phyloP scores from a whole-genome alignment of 2,329 filamentous ascomycete genomes.

The Fusarium subtropicale region DNA sequence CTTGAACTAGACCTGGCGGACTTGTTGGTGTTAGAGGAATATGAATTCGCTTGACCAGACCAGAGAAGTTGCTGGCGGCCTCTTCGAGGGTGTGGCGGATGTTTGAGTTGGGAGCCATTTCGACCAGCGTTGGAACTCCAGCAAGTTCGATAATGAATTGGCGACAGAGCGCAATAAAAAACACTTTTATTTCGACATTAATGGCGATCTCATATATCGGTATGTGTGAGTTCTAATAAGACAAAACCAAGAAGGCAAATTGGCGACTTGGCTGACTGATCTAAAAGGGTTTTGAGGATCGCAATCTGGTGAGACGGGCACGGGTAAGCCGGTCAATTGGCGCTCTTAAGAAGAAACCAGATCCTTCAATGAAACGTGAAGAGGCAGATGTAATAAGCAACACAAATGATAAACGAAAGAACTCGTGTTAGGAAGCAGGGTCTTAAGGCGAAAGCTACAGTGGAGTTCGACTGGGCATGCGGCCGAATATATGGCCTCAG shows the following conservation, averaged over 20 bases:
- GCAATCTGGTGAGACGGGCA: constrained; percentile 8
- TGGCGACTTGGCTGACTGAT: constrained; percentile 18
- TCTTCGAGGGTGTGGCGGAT: constrained; percentile 51
- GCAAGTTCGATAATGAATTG: constrained; percentile 20
- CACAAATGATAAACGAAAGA: constrained; percentile 36
- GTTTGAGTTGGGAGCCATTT: constrained; percentile 57
- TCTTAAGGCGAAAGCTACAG: constrained; percentile 44
- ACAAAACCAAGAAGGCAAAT: neutral
- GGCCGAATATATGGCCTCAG: constrained; percentile 45
- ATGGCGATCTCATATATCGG: constrained; percentile 26
- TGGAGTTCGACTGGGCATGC: constrained; percentile 42
- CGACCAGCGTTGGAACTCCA: constrained; percentile 47
- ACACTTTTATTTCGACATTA: constrained; percentile 46
- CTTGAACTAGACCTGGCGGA: constrained; percentile 71
- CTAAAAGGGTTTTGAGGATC: constrained; percentile 4
- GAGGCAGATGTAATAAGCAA: constrained; percentile 21
- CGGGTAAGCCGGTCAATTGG: constrained; percentile 17
- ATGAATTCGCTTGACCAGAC: constrained; percentile 66
- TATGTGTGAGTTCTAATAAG: constrained; percentile 8
- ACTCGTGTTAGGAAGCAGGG: constrained; percentile 35
- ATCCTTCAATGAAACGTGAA: constrained; percentile 33
- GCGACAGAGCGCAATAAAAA: constrained; percentile 46
- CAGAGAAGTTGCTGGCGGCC: constrained; percentile 51
- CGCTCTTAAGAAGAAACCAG: constrained; percentile 43
- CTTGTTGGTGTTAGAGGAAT: constrained; percentile 71